A percentile compares a stretch with the other conserved stretches of the same genome.
Conservation (phyloP, 2,329 filamentous ascomycete species). For the Graphilbum sp. region DNA sequence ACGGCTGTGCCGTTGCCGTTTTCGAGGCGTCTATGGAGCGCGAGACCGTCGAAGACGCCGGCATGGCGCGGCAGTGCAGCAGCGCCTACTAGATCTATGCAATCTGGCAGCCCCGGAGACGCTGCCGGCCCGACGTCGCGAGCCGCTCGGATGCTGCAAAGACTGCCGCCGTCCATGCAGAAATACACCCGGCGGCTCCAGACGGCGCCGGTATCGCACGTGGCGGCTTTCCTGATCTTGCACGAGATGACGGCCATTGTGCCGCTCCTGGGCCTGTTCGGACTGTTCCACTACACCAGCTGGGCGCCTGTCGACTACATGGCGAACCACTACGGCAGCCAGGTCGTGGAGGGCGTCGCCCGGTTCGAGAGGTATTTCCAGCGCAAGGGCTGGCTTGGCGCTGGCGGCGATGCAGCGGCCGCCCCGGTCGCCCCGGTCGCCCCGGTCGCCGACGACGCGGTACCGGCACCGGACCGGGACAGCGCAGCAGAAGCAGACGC, state of each 20-base stretch:
- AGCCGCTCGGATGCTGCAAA: slow-evolving; percentile 28
- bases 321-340: slow-evolving; percentile 29
- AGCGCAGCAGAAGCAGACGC: neutral
- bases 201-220: slow-evolving; percentile 63
- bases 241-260: slow-evolving; percentile 84
- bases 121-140: slow-evolving; percentile 9
- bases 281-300: slow-evolving; percentile 61
- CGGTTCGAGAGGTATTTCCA: slow-evolving; percentile 64
- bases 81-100: too few species aligned
- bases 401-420: too few species aligned
- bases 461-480: slow-evolving; percentile 8
- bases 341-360: slow-evolving; percentile 45
- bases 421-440: too few species aligned
- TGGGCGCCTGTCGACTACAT: slow-evolving; percentile 49
- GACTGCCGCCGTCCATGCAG: slow-evolving; percentile 50
- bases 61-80: too few species aligned
- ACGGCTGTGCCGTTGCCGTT: too few species aligned
- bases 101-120: too few species aligned
- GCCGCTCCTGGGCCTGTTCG: slow-evolving; percentile 60
- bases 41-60: too few species aligned
- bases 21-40: too few species aligned
- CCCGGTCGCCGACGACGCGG: too few species aligned
- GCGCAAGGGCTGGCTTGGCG: slow-evolving; percentile 67
- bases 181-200: slow-evolving; percentile 54
- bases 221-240: slow-evolving; percentile 72